phyloP scores from a whole-genome alignment of 2,329 filamentous ascomycete genomes.

The Penicillium sp. region DNA sequence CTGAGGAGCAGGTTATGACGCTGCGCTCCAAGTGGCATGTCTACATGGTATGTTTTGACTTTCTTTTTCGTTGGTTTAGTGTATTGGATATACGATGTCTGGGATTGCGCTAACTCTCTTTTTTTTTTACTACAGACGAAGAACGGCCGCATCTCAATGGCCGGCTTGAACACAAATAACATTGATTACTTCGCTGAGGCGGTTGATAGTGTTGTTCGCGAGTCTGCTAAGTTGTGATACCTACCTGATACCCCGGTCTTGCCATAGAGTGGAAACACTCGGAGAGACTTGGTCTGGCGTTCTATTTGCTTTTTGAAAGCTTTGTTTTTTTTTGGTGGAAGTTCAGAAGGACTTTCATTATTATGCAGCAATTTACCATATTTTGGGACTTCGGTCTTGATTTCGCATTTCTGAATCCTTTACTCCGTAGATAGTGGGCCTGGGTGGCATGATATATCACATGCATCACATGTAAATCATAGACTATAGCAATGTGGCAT shows the following conservation, averaged over 20 bases:
- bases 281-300: constrained; percentile 6
- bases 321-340: not conserved
- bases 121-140: constrained; percentile 60
- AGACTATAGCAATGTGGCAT: not conserved
- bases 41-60: constrained; percentile 46
- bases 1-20: constrained; percentile 48
- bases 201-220: constrained; percentile 74
- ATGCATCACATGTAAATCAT: not conserved
- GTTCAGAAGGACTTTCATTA: constrained; percentile 1
- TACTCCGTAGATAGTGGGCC: not conserved
- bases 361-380: not conserved
- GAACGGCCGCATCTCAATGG: constrained; percentile 98
- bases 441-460: not conserved
- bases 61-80: not conserved
- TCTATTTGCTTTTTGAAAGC: constrained; percentile 6
- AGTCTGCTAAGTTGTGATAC: constrained; percentile 30
- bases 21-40: constrained; percentile 52
- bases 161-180: constrained; percentile 89
- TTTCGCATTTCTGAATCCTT: not conserved
- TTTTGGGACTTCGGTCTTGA: not conserved
- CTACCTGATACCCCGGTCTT: constrained; percentile 6
- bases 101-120: not conserved
- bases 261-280: not conserved
- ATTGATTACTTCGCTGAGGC: constrained; percentile 91
- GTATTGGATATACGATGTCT: not conserved